Evolutionary conservation across 2,329 filamentous ascomycete species (phyloP).

Genomic region (Mollisia scopiformis): DNA sequence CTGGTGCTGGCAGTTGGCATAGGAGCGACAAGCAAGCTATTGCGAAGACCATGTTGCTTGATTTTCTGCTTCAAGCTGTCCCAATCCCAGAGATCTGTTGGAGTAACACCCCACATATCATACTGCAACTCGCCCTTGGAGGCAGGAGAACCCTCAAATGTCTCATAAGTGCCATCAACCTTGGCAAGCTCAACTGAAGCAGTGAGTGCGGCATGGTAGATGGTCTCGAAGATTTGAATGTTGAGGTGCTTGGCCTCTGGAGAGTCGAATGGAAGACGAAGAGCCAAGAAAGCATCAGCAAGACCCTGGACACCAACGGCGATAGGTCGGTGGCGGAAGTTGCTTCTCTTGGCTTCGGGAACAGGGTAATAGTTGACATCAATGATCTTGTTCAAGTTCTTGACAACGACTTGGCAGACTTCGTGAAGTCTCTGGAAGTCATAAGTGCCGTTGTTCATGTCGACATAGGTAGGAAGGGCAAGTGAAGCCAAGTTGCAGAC

Average conservation of each 20-base stretch:
- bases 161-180: conserved; percentile 81
- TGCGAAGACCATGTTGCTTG: conserved; percentile 89
- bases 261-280: conserved; percentile 96
- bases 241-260: conserved; percentile 92
- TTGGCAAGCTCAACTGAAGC: conserved; percentile 86
- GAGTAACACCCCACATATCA: conserved; percentile 97
- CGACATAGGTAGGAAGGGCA: conserved; percentile 87
- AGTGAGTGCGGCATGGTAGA: conserved; percentile 94
- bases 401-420: conserved; percentile 87
- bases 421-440: conserved; percentile 98
- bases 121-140: conserved; percentile 97
- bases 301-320: conserved; percentile 97
- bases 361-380: conserved; percentile 99
- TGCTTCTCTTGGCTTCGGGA: conserved; percentile 88
- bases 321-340: conserved; percentile 95
- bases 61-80: conserved; percentile 85
- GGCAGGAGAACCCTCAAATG: conserved; percentile 90
- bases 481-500: conserved; percentile 98
- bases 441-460: conserved; percentile 81
- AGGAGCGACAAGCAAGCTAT: conserved; percentile 91
- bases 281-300: conserved; percentile 95
- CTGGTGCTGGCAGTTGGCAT: conserved; percentile 98
- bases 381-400: conserved; percentile 97
- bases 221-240: conserved; percentile 98
- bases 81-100: conserved; percentile 97